Evolutionary conservation across 2,329 filamentous ascomycete genomes (phyloP).

Genomic region (Ophiostoma piceae): DNA sequence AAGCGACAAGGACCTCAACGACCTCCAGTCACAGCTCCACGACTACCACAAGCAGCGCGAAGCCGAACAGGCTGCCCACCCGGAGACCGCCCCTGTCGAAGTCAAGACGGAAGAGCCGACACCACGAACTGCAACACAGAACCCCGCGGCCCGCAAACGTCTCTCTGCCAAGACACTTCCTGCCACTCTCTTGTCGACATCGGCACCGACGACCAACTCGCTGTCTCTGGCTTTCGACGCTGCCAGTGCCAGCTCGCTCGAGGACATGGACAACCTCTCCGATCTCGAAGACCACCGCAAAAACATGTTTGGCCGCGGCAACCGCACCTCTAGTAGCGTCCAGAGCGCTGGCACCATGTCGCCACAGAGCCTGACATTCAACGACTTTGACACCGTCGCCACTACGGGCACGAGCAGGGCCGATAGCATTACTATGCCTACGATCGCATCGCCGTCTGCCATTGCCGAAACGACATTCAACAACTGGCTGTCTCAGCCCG

Average conservation of each 20-base stretch:
- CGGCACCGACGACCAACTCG: background rate
- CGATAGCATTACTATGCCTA: background rate
- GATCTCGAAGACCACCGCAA: slow-evolving; percentile 50
- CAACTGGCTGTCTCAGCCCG: slow-evolving; percentile 36
- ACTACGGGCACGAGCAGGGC: background rate
- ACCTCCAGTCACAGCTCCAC: slow-evolving; percentile 52
- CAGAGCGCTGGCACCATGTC: slow-evolving; percentile 42
- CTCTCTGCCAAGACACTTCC: slow-evolving; percentile 12
- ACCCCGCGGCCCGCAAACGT: slow-evolving; percentile 8
- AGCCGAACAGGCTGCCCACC: slow-evolving; percentile 26
- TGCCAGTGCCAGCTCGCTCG: slow-evolving; percentile 42
- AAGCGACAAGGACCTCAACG: slow-evolving; percentile 53
- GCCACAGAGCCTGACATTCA: slow-evolving; percentile 48
- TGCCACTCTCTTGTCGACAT: slow-evolving; percentile 11
- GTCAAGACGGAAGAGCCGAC: slow-evolving; percentile 25
- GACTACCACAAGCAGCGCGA: slow-evolving; percentile 42
- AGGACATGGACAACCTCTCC: slow-evolving; percentile 51
- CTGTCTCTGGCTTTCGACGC: slow-evolving; percentile 26
- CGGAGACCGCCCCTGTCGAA: slow-evolving; percentile 29
- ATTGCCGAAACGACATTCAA: slow-evolving; percentile 31
- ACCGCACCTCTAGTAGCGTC: slow-evolving; percentile 31
- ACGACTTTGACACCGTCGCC: slow-evolving; percentile 37
- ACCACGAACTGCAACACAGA: background rate
- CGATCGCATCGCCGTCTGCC: slow-evolving; percentile 30
- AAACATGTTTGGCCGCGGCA: slow-evolving; percentile 41